Evolutionary conservation across 2,329 filamentous ascomycete species (phyloP).

Genomic region (Aspergillus sp.): DNA sequence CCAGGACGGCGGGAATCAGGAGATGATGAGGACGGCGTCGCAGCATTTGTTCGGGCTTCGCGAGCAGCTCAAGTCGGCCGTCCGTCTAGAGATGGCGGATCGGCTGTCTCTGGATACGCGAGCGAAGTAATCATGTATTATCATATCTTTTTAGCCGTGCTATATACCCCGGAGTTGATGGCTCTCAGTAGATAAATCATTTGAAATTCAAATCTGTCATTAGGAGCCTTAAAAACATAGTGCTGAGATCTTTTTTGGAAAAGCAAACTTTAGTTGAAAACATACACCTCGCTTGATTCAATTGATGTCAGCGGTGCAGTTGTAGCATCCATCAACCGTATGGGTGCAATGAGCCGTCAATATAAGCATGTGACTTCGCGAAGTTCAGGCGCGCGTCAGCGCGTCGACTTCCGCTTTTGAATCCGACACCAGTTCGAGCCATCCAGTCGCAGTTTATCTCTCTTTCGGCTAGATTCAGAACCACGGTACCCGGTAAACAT

Average conservation of each 20-base stretch:
- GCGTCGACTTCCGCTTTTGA: constrained; percentile 22
- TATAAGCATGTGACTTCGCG: constrained; percentile 44
- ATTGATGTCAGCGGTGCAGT: constrained; percentile 4
- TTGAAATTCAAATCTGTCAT: neutral
- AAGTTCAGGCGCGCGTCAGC: constrained; percentile 28
- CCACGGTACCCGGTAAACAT: neutral
- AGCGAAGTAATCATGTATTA: constrained; percentile 49
- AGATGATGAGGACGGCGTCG: constrained; percentile 56
- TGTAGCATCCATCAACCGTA: neutral
- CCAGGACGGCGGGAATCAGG: constrained; percentile 56
- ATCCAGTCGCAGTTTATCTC: constrained; percentile 6
- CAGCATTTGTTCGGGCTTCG: constrained; percentile 58
- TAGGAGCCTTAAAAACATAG: neutral
- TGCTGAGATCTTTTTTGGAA: neutral
- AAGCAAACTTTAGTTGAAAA: neutral
- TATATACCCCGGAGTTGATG: constrained; percentile 22
- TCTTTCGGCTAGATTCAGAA: constrained; percentile 2
- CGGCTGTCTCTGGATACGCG: constrained; percentile 61
- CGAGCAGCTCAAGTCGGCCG: constrained; percentile 55
- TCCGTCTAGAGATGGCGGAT: constrained; percentile 60
- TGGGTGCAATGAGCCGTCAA: neutral
- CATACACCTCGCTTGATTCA: neutral
- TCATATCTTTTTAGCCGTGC: constrained; percentile 17
- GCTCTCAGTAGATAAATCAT: constrained; percentile 14
- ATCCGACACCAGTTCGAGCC: neutral